These are phyloP conservation scores for Diospyros kaki DNA, from an alignment of 148 eudicot genomes.

Conservation along the genomic window DNA sequence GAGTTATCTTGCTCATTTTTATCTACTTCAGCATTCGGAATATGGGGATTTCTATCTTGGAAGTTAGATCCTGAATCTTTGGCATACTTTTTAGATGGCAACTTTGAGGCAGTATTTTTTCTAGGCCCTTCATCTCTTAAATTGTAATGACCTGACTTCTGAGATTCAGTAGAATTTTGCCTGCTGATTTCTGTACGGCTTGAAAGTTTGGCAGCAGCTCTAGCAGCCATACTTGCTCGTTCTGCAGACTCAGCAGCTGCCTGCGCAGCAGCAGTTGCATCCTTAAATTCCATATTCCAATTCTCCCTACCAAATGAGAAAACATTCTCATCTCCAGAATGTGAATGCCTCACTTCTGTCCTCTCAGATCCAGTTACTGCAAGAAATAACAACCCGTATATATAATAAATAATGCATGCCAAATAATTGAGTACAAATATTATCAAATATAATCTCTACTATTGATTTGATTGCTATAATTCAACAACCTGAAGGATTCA, in stretches of 20 bases:
- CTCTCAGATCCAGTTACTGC: constrained; percentile 41
- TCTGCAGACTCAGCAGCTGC: constrained; percentile 99
- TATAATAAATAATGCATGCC: constrained; percentile 4
- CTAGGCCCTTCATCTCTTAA: constrained; percentile 24
- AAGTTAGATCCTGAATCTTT: constrained; percentile 18
- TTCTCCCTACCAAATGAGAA: constrained; percentile 29
- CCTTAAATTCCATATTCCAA: constrained; percentile 81
- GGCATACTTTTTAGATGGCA: constrained; percentile 21
- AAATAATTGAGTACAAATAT: neutral
- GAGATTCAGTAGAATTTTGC: constrained; percentile 35
- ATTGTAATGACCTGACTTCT: constrained; percentile 19
- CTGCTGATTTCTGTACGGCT: constrained; percentile 26
- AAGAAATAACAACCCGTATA: neutral
- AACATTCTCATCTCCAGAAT: constrained; percentile 28
- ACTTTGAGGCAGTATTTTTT: constrained; percentile 17
- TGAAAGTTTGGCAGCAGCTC: constrained; percentile 93
- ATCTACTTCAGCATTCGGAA: constrained; percentile 23
- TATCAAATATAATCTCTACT: neutral
- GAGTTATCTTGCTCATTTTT: constrained; percentile 17
- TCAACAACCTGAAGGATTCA: constrained; percentile 46
- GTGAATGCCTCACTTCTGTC: constrained; percentile 22
- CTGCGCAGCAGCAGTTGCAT: constrained; percentile 88
- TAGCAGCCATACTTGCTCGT: constrained; percentile 88
- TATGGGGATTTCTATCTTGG: constrained; percentile 27
- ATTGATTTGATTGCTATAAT: neutral